These are phyloP conservation scores for Gnaphalium uliginosum DNA, from an alignment of 129 eudicot species.

Conservation along the genomic window DNA sequence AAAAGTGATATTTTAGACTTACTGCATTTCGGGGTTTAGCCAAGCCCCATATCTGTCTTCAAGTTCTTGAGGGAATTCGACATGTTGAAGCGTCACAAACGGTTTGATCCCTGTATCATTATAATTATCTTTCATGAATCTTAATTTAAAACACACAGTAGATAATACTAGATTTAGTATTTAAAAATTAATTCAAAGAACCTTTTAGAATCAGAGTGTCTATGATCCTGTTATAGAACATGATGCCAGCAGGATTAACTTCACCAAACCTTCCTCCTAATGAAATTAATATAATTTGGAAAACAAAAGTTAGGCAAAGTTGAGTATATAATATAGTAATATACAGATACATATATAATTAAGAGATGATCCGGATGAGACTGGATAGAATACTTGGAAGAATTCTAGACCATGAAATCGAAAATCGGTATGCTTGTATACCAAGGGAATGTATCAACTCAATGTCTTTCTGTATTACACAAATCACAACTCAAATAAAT, in stretches of 20 bases:
- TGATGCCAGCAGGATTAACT: conserved; percentile 55
- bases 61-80: conserved; percentile 70
- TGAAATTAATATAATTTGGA: no score
- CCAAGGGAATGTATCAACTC: conserved; percentile 67
- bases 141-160: neutral
- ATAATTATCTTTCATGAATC: neutral
- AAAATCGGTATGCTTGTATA: conserved; percentile 64
- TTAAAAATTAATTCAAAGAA: neutral
- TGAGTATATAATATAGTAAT: no score
- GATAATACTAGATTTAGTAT: neutral
- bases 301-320: no score
- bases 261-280: conserved; percentile 59
- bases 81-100: conserved; percentile 73
- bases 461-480: conserved; percentile 61
- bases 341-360: no score
- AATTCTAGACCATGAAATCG: conserved; percentile 85
- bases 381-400: conserved; percentile 40
- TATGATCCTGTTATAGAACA: conserved; percentile 57
- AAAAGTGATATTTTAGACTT: conserved; percentile 5
- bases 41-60: conserved; percentile 68
- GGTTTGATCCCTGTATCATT: conserved; percentile 58
- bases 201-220: conserved; percentile 63
- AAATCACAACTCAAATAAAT: neutral
- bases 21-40: conserved; percentile 80
- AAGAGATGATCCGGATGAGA: no score